Evolutionary conservation across 805 yeast species (phyloP), one percentile per base, ranked within the genome.

Genomic region (Ogataea minuta): DNA sequence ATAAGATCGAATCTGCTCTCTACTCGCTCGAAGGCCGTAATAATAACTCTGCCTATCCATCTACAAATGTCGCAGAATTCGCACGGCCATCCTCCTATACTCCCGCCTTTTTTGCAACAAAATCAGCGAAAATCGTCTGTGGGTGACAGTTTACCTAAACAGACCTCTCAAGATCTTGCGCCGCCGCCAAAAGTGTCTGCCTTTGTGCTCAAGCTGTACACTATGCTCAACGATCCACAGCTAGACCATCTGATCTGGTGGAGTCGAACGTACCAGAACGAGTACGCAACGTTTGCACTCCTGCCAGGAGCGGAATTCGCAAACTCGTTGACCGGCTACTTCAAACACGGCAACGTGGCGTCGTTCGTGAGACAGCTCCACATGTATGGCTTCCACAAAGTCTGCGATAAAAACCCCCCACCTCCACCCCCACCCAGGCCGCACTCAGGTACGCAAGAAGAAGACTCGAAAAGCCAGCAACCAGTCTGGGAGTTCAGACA

Each of bases 351-450:
- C 3, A 91, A 91, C 57, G 88, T 90, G 20, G 88, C 95, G 16
- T 81, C 91, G 44, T 91, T 91, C 67, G 96, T 91, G 24, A 77
- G 97, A 32, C 97, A 91, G 63, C 68, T 90, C 31, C 95, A 91
- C 67, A 91, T 90, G 97, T 89, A 89, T 60, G 96, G 96, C 1
- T 89, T 90, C 67, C 96, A 90, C 62, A 89, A 90, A 64, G 81
- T 76, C 6, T 75, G 66, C 45, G 79, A 75, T 44, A 70, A 68
- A 12, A 55, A 45, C 21, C 41, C 59, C 2, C 50, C 57, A 4
- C 44, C 53, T 4, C 25, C 41, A 10, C 53, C 57, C 2, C 39
- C 46, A 8, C 13, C 34, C 24, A 20, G 34, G 16, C 19, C 27
- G 14, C 9, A 8, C 19, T 14, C 25, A 3, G 14, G 31, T 13